Evolutionary conservation across 169 alveolate genomes (phyloP).

Genomic region (Plasmodium gaboni): DNA sequence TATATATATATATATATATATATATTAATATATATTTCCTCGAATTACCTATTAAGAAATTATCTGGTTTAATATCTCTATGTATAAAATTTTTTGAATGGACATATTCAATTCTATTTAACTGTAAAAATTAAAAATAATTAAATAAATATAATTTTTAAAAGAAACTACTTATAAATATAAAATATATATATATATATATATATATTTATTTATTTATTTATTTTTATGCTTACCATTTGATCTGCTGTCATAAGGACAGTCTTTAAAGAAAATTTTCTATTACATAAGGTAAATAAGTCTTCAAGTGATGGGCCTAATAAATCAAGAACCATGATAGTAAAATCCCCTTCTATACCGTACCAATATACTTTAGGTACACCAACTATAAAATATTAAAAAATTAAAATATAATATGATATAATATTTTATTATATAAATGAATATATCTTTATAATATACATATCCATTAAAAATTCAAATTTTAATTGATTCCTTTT

Average conservation of each 20-base stretch:
- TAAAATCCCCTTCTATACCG: conserved; percentile 99
- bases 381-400: conserved; percentile 83
- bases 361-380: conserved; percentile 98
- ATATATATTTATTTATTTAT: too few species aligned
- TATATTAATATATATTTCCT: background rate
- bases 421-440: background rate
- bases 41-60: conserved; percentile 92
- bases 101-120: conserved; percentile 94
- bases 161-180: background rate
- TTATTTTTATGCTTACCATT: conserved; percentile 84
- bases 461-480: too few species aligned
- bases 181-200: background rate
- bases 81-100: conserved; percentile 97
- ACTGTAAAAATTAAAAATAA: conserved; percentile 73
- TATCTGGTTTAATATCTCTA: conserved; percentile 98
- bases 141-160: too few species aligned
- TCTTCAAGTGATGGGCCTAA: conserved; percentile 98
- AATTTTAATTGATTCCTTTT: background rate
- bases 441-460: background rate
- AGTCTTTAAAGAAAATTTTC: conserved; percentile 96
- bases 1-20: background rate
- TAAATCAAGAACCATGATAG: conserved; percentile 97
- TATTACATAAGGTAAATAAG: conserved; percentile 94
- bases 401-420: background rate
- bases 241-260: conserved; percentile 96